A percentile compares a stretch with the other conserved stretches of the same genome.
phyloP scores from a whole-genome alignment of 768 basidiomycete species.

The Boletus rex-veris region DNA sequence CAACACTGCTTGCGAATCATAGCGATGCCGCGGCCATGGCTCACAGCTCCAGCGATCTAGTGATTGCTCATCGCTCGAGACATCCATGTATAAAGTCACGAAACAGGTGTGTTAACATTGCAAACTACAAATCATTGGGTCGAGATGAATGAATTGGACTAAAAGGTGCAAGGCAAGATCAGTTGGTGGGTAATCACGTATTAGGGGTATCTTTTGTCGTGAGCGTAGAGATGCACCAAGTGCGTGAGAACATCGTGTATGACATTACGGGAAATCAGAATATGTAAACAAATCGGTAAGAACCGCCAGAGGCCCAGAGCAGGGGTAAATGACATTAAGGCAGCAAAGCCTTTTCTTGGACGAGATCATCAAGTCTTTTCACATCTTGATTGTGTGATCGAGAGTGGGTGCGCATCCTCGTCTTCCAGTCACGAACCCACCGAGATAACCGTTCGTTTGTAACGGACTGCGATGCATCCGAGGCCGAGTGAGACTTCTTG shows the following conservation, averaged over 20 bases:
- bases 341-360: conserved; percentile 49
- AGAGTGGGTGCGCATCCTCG: conserved; percentile 54
- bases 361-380: conserved; percentile 47
- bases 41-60: conserved; percentile 1
- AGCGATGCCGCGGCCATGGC: conserved; percentile 11
- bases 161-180: conserved; percentile 11
- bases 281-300: conserved; percentile 23
- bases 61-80: conserved; percentile 18
- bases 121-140: conserved; percentile 25
- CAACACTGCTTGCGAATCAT: conserved; percentile 16
- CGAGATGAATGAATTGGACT: conserved; percentile 5
- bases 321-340: conserved; percentile 22
- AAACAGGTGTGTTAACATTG: conserved; percentile 4
- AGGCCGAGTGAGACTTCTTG: conserved; percentile 22
- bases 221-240: conserved; percentile 15
- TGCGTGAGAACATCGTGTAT: conserved; percentile 20
- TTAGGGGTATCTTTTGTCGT: conserved; percentile 33
- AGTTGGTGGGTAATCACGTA: conserved; percentile 30
- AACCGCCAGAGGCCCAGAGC: conserved; percentile 8
- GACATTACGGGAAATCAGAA: conserved; percentile 21
- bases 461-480: conserved; percentile 16
- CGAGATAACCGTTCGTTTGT: conserved; percentile 39
- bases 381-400: conserved; percentile 47
- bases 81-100: conserved; percentile 5
- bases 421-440: conserved; percentile 70